phyloP scores from a whole-genome alignment of 176 grass and related monocot species.

The Guadua angustifolia region DNA sequence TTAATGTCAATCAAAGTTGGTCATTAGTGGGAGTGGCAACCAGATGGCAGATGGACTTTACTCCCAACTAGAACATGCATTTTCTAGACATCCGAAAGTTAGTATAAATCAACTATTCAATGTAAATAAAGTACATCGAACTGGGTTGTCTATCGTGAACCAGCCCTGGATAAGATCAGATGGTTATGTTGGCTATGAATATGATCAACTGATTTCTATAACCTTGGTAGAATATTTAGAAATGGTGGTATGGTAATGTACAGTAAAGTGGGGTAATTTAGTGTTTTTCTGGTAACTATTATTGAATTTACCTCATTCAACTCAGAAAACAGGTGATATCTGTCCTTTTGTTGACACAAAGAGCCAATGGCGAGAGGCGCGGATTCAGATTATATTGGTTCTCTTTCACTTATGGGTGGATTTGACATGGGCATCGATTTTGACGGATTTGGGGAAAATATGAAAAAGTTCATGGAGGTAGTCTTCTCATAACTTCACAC shows the following conservation, averaged over 20 bases:
- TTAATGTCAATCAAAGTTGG: not conserved
- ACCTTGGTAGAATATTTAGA: not conserved
- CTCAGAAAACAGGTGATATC: conserved; percentile 27
- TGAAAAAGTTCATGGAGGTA: conserved; percentile 58
- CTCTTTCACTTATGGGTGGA: conserved; percentile 41
- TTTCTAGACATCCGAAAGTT: not conserved
- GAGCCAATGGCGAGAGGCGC: conserved; percentile 35
- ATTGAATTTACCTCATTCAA: conserved; percentile 19
- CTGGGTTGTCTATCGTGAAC: not conserved
- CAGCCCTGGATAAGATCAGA: not conserved
- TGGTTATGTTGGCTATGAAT: not conserved
- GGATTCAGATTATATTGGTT: conserved; percentile 38
- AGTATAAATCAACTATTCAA: not conserved
- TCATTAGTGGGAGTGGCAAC: not conserved
- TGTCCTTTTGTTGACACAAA: conserved; percentile 13
- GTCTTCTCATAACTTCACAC: conserved; percentile 20
- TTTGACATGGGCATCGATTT: conserved; percentile 40
- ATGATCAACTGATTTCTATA: not conserved
- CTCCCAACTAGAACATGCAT: not conserved
- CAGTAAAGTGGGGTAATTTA: not conserved
- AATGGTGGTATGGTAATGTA: not conserved
- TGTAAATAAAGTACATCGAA: conserved; percentile 1
- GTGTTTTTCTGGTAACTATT: not conserved
- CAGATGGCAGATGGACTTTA: not conserved
- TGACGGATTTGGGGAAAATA: conserved; percentile 47